Base-by-base conservation (phyloP, 257 asterid genomes). In the Solanum rostratum region DNA sequence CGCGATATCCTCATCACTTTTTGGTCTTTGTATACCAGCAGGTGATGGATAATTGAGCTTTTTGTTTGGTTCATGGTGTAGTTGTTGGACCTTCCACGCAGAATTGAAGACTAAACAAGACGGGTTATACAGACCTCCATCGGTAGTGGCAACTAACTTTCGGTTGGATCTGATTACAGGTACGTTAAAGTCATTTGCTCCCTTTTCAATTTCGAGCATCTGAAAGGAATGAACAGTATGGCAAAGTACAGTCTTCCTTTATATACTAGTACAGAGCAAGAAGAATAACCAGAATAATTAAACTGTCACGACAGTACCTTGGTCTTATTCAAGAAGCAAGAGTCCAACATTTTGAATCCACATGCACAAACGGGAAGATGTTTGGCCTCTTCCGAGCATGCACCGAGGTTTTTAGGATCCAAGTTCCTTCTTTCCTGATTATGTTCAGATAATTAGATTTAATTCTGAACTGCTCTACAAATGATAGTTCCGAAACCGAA, bases 101-200 rank as follows among this genome's bases (percentile, higher is more conserved):
- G 98, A 79, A 88, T 80, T 89, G 90, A 94, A 97, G 81, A 92
- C 90, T 93, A 97, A 91, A 86, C 78, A 84, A 79, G 99, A 94
- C 2, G 97, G 97, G 84, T 94, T 88, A 63, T 92, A 87, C 76
- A 97, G 87, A 85, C 98, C 99, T 78, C 99, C 98, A 83, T 95
- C 90, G 41, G 41, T 88, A 18, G 94, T 89, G 85, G 98, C 99
- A 79, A 91, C 98, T 39, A 90, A 84, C 87, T 91, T 90, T 39
- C 94, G 86, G 68, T 92, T 93, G 81, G 95, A 92, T 87, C 85
- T 88, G 82, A 92, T 89, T 71, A 92, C 86, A 22, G 98, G 98
- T 81, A 92, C 50, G 81, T 94, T 95, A 11, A 92, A 78, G 90
- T 95, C 97, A 66, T 81, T 84, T 30, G 98, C 96, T 50, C 95